These are phyloP conservation scores for Polytrichum formosum DNA, from an alignment of 225 moss, liverwort and hornwort species.

Conservation along the genomic window DNA sequence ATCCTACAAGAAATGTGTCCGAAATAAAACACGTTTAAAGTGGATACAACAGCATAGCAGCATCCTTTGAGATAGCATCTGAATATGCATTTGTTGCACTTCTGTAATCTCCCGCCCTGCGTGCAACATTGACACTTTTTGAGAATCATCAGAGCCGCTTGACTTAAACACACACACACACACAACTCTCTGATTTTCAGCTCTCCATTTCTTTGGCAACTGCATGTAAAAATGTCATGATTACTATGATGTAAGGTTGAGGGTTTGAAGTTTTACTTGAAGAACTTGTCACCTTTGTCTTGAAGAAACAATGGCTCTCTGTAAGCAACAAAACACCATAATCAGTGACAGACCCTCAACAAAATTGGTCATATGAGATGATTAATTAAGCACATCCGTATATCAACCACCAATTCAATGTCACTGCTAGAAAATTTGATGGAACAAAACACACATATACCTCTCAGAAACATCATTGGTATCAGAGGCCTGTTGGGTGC, in stretches of 20 bases:
- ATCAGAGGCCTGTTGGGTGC: constrained; percentile 19
- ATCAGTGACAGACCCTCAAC: background rate
- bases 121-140: too few relatives aligned
- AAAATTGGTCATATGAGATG: too few relatives aligned
- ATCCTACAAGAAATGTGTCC: too few relatives aligned
- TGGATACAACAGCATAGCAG: constrained; percentile 62
- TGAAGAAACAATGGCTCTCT: constrained; percentile 64
- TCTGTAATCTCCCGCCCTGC: constrained; percentile 43
- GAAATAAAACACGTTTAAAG: background rate
- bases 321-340: background rate
- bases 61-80: constrained; percentile 54
- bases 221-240: too few relatives aligned
- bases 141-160: too few relatives aligned
- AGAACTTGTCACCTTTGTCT: constrained; percentile 54
- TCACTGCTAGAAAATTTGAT: too few relatives aligned
- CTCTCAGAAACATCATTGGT: constrained; percentile 55
- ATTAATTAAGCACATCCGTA: too few relatives aligned
- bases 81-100: constrained; percentile 66
- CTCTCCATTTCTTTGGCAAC: too few relatives aligned
- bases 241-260: too few relatives aligned
- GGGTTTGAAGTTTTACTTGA: constrained; percentile 25
- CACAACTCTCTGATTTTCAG: too few relatives aligned
- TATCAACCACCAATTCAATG: too few relatives aligned
- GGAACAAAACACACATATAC: constrained; percentile 10
- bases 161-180: too few relatives aligned